Conservation (phyloP, 768 basidiomycete species). For the Rhizopogon rudus region DNA sequence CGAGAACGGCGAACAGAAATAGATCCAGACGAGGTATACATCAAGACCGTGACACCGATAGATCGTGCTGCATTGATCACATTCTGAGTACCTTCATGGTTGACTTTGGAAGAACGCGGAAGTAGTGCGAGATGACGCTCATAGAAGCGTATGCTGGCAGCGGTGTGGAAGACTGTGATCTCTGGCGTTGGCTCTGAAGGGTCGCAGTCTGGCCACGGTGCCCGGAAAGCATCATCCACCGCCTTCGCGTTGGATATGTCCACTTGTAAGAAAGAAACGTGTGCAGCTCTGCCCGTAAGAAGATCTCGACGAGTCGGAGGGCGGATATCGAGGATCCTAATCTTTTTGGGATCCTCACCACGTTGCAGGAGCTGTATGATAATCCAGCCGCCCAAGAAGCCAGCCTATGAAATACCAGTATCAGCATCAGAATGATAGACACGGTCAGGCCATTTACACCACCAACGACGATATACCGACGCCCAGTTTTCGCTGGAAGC, state of each 20-base stretch:
- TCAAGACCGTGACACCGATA: slow-evolving; percentile 49
- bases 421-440: neutral
- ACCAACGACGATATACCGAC: slow-evolving; percentile 72
- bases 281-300: slow-evolving; percentile 41
- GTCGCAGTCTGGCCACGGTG: slow-evolving; percentile 48
- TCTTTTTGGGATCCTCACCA: slow-evolving; percentile 62
- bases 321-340: slow-evolving; percentile 66
- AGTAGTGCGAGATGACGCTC: slow-evolving; percentile 53
- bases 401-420: slow-evolving; percentile 39
- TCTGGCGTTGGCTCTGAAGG: slow-evolving; percentile 19
- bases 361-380: slow-evolving; percentile 61
- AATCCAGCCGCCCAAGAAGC: slow-evolving; percentile 78
- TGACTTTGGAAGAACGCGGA: slow-evolving; percentile 53
- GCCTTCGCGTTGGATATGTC: slow-evolving; percentile 53
- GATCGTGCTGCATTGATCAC: slow-evolving; percentile 53
- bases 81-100: slow-evolving; percentile 64
- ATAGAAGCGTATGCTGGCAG: slow-evolving; percentile 75
- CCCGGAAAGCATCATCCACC: slow-evolving; percentile 55
- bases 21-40: slow-evolving; percentile 75
- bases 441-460: slow-evolving; percentile 43
- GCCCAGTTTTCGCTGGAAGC: slow-evolving; percentile 64
- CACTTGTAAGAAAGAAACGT: slow-evolving; percentile 52
- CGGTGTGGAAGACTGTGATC: slow-evolving; percentile 72
- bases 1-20: slow-evolving; percentile 52
- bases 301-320: slow-evolving; percentile 55